Evolutionary conservation across 164 flowering plant species (phyloP).

Genomic region (Magnolia officinalis): DNA sequence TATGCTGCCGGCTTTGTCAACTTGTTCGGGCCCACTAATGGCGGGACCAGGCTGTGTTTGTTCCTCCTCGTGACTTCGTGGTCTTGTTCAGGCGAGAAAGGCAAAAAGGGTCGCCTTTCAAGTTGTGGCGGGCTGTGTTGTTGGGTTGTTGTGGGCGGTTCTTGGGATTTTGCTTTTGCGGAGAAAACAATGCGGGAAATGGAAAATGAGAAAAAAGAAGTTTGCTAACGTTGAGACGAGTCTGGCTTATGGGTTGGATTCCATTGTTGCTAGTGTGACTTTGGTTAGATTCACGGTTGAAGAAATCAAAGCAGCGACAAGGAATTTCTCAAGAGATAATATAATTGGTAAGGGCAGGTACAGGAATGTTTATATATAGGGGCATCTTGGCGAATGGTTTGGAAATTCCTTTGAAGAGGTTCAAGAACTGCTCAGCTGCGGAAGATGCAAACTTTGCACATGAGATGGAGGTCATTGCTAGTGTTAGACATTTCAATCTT

Average conservation of each 20-base stretch:
- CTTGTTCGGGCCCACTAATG: slow-evolving; percentile 31
- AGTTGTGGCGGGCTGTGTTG: slow-evolving; percentile 22
- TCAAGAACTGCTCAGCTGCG: slow-evolving; percentile 75
- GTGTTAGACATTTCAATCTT: slow-evolving; percentile 49
- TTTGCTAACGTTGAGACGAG: slow-evolving; percentile 14
- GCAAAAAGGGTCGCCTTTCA: slow-evolving; percentile 25
- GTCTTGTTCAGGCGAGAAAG: slow-evolving; percentile 2
- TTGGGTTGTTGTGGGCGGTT: slow-evolving; percentile 21
- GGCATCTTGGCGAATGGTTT: slow-evolving; percentile 64
- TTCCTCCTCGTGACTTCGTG: slow-evolving; percentile 17
- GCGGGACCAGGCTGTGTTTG: slow-evolving; percentile 28
- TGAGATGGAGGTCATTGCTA: slow-evolving; percentile 52
- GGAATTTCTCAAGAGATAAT: slow-evolving; percentile 57
- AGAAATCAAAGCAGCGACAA: slow-evolving; percentile 64
- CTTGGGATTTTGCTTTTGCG: slow-evolving; percentile 33
- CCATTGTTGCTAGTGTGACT: slow-evolving; percentile 49
- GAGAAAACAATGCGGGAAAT: slow-evolving; percentile 11
- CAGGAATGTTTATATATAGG: slow-evolving; percentile 81
- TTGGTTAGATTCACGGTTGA: slow-evolving; percentile 56
- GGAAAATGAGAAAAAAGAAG: slow-evolving; percentile 14
- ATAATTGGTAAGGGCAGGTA: slow-evolving; percentile 87
- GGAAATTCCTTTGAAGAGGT: slow-evolving; percentile 80
- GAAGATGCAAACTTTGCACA: slow-evolving; percentile 66
- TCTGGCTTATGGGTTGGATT: slow-evolving; percentile 35
- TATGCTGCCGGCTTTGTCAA: slow-evolving; percentile 38